Evolutionary conservation across 1,139 yeast species (phyloP).

Genomic region (Debaryomyces fabryi): DNA sequence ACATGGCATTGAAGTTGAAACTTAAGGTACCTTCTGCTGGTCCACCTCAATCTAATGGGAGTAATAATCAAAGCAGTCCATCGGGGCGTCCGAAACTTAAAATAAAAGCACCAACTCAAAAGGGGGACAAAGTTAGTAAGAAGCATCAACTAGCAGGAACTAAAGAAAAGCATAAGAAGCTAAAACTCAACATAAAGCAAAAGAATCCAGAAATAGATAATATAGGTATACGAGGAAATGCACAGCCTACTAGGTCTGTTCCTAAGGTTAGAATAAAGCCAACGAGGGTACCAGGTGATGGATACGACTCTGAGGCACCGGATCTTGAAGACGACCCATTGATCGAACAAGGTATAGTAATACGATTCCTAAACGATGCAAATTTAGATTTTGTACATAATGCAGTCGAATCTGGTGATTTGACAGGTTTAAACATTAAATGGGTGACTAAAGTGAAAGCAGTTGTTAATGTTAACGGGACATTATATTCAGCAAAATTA

Average conservation of each 20-base stretch:
- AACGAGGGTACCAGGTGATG: conserved; percentile 87
- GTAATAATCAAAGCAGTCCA: conserved; percentile 7
- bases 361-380: conserved; percentile 79
- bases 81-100: conserved; percentile 28
- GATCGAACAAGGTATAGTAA: conserved; percentile 80
- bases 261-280: conserved; percentile 82
- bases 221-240: conserved; percentile 10
- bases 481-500: conserved; percentile 77
- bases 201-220: conserved; percentile 13
- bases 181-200: conserved; percentile 24
- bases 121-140: conserved; percentile 13
- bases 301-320: conserved; percentile 96
- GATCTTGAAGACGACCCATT: conserved; percentile 95
- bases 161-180: conserved; percentile 21
- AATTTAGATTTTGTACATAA: conserved; percentile 77
- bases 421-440: conserved; percentile 69
- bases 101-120: conserved; percentile 29
- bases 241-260: conserved; percentile 25
- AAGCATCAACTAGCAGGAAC: conserved; percentile 1
- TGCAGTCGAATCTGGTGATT: conserved; percentile 81
- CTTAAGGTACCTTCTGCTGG: conserved; percentile 25
- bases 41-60: conserved; percentile 11
- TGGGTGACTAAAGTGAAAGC: conserved; percentile 86
- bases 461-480: conserved; percentile 55
- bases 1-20: conserved; percentile 30